phyloP scores from a whole-genome alignment of 768 basidiomycete species.

The Imleria badia region DNA sequence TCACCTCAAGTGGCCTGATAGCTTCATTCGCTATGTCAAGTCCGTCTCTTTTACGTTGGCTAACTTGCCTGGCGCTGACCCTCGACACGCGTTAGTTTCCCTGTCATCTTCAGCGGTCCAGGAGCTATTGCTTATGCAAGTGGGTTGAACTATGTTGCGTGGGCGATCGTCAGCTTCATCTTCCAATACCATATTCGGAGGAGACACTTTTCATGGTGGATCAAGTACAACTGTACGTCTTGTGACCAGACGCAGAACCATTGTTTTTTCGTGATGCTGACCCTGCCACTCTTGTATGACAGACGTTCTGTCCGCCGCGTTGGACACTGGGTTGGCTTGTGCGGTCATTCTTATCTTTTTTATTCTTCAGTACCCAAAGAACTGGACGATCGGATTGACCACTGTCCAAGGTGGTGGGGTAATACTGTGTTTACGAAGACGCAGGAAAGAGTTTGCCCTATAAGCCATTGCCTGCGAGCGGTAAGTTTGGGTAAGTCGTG shows the following conservation, averaged over 20 bases:
- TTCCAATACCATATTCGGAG: slow-evolving; percentile 64
- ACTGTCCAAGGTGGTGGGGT: slow-evolving; percentile 72
- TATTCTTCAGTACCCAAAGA: slow-evolving; percentile 59
- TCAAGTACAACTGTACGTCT: slow-evolving; percentile 47
- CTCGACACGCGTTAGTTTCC: slow-evolving; percentile 32
- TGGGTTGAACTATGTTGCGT: slow-evolving; percentile 63
- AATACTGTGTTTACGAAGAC: slow-evolving; percentile 43
- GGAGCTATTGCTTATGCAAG: slow-evolving; percentile 63
- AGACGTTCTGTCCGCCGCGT: slow-evolving; percentile 69
- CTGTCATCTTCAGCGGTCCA: slow-evolving; percentile 55
- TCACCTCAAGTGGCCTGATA: slow-evolving; percentile 59
- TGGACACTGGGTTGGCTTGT: slow-evolving; percentile 70
- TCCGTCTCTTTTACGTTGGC: slow-evolving; percentile 31
- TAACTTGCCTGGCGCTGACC: background rate
- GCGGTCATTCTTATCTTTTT: slow-evolving; percentile 58
- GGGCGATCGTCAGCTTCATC: slow-evolving; percentile 63
- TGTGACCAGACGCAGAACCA: background rate
- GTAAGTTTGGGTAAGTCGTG: slow-evolving; percentile 29
- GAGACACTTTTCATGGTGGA: slow-evolving; percentile 66
- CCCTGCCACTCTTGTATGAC: background rate
- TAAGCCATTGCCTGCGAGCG: slow-evolving; percentile 10
- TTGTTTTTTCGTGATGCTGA: slow-evolving; percentile 14
- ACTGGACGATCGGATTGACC: slow-evolving; percentile 56
- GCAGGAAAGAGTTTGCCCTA: slow-evolving; percentile 14
- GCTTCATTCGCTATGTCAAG: slow-evolving; percentile 63